phyloP scores from a whole-genome alignment of 345 rosid genomes.

The Sisymbrium altissimum region DNA sequence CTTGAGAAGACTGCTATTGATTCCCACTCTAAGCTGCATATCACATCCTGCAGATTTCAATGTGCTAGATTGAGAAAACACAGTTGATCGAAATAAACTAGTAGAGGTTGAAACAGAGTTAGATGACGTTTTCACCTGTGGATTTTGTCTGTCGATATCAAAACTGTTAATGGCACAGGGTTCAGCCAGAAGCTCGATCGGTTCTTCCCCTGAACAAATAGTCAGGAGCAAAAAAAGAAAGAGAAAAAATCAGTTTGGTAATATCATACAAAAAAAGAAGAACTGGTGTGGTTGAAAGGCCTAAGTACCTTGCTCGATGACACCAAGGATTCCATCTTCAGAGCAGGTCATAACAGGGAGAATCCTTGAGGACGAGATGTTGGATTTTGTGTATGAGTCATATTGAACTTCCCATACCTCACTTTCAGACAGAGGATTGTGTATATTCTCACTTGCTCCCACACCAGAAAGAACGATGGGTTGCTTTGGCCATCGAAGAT shows the following conservation, averaged over 20 bases:
- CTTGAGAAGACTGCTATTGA: conserved; percentile 64
- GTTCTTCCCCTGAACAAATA: conserved; percentile 59
- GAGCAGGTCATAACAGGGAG: conserved; percentile 87
- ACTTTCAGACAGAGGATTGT: conserved; percentile 58
- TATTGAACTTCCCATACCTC: conserved; percentile 92
- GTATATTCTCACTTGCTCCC: conserved; percentile 37
- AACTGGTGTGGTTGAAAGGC: not conserved
- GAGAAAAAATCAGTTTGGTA: not conserved
- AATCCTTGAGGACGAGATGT: conserved; percentile 57
- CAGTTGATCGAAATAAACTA: not conserved
- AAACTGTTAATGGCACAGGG: conserved; percentile 94
- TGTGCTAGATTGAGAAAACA: conserved; percentile 9
- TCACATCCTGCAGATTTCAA: conserved; percentile 57
- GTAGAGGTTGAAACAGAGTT: not conserved
- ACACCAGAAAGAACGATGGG: conserved; percentile 69
- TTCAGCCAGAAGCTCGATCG: conserved; percentile 70
- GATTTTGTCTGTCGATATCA: conserved; percentile 76
- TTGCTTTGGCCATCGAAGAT: conserved; percentile 62
- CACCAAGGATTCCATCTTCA: conserved; percentile 91
- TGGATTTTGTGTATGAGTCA: conserved; percentile 59
- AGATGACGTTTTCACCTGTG: conserved; percentile 42
- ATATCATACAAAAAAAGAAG: not conserved
- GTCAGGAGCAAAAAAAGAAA: not conserved
- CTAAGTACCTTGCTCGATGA: conserved; percentile 63
- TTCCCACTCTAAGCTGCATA: conserved; percentile 95